Base-by-base conservation (phyloP, 208 protist genomes). In the Trypanosoma platydactyli region DNA sequence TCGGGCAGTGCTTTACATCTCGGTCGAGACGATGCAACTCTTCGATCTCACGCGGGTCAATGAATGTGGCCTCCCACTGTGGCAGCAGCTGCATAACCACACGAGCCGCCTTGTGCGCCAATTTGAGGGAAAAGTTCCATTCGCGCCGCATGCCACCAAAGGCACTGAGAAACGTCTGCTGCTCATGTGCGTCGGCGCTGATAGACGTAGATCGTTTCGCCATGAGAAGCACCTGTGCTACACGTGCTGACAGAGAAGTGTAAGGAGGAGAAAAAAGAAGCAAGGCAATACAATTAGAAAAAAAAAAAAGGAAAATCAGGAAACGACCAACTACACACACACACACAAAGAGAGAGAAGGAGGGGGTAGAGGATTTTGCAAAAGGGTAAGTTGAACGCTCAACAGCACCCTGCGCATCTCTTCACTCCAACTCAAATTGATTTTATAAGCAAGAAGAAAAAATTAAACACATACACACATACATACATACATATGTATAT, bases 81-180 rank as follows among this genome's bases (percentile, higher is more conserved):
- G 87, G 90, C 4, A 79, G 77, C 63, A 83, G 84, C 56, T 84
- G 84, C 42, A 96, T 66, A 22, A 78, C 38, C 48, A 90, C 63
- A 33, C 89, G 84, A 4, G 86, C 90, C 5, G 79, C 77, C 58
- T 86, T 60, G 59, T 94, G 85, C 5, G 69, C 76, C 54, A 94
- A 91, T 15, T 69, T 81, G 9, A 94, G 76, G 4, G 80, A 73
- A 51, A 96, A 96, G 58, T 91, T 89, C 88, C 90, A 96, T 72
- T 96, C 87, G 22, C 90, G 85, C 12, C 87, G 84, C 88, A 96
- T 96, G 29, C 86, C 87, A 27, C 80, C 82, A 5, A 60, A 46
- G 0, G 40, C 33, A n/a, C 30, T 62, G 29, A 20, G 52, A 13
- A 40, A 25, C 30, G 46, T 67, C 18, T 41, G 51, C 0, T 5